A percentile compares a stretch with the other conserved stretches of the same genome.
Evolutionary conservation across 2,329 filamentous ascomycete genomes (phyloP).

Genomic region (Aureobasidium pullulans): DNA sequence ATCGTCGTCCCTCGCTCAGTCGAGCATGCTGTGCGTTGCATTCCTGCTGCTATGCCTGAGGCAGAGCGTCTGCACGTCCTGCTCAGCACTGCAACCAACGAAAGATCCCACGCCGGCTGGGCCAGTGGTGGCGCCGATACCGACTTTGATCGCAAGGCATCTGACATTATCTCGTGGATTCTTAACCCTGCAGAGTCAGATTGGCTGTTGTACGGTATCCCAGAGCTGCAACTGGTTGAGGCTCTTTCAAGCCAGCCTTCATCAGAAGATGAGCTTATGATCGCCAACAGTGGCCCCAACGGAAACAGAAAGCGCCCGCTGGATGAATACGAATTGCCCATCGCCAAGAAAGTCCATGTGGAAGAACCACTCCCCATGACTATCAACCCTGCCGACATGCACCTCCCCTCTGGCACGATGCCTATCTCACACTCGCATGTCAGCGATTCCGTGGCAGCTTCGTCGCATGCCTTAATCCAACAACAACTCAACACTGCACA

Average conservation of each 20-base stretch:
- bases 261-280: neutral
- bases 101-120: constrained; percentile 28
- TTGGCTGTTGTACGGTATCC: constrained; percentile 16
- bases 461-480: neutral
- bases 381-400: constrained; percentile 28
- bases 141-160: constrained; percentile 20
- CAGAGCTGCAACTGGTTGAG: constrained; percentile 8
- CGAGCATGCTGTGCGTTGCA: constrained; percentile 38
- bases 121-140: constrained; percentile 20
- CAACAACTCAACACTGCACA: neutral
- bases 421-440: constrained; percentile 21
- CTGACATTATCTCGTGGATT: constrained; percentile 24
- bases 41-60: constrained; percentile 23
- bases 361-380: constrained; percentile 19
- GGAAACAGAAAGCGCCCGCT: constrained; percentile 9
- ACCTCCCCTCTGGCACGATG: constrained; percentile 23
- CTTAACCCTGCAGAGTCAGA: constrained; percentile 13
- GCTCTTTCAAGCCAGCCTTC: neutral
- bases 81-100: constrained; percentile 29
- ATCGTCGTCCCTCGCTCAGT: constrained; percentile 35
- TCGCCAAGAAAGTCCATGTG: constrained; percentile 22
- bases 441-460: constrained; percentile 33
- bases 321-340: neutral
- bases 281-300: neutral
- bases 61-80: constrained; percentile 28